Base-by-base conservation (phyloP, 1,284 basidiomycete species). In the Inonotus obliquus region DNA sequence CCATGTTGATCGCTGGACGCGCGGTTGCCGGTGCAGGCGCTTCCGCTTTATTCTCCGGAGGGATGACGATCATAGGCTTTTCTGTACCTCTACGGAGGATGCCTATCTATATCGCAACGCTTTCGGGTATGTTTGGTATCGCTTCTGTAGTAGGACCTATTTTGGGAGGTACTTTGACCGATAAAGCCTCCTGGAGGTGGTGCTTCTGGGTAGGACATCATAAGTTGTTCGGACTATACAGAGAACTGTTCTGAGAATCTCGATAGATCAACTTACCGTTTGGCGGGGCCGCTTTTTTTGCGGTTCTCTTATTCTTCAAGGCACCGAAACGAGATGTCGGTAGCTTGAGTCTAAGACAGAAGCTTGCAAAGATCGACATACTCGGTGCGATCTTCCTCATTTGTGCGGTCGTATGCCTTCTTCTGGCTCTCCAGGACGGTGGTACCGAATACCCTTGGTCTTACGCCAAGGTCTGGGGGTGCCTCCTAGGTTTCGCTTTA, bases 11-110 rank as follows among this genome's bases (percentile, higher is more conserved):
- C 56, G 65, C 79, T 23, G 77, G 77, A n/a, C 73, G 81, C 32
- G 79, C 78, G 0, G 65, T 82, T 45, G 75, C 79, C 0, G 80
- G 80, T 37, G 67, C 77, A 2, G 80, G 79, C 9, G 80, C 77
- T 0, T 76, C 76, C 0, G 80, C 80, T 5, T 77, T 82, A 65
- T 78, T 80, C 66, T 70, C 70, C 4, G 67, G 72, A 0, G 72
- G 65, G 29, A 72, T 76, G 54, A 67, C 66, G 66, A 69, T 76
- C 62, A 70, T 76, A 58, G 70, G 69, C 4, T 79, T 79, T 65
- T 76, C 76, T 21, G 74, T 79, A 57, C 70, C 76, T 37, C 56
- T 60, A 25, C 45, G 55, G n/a, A 64, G 58, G 10, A 69, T 76
- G 56, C 74, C 75, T 1, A 74, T 72, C 47, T 77, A 73, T 61